A percentile compares a stretch with the other conserved stretches of the same genome.
Evolutionary conservation across 2,329 filamentous ascomycete genomes (phyloP).

Genomic region (Alternaria dauci): DNA sequence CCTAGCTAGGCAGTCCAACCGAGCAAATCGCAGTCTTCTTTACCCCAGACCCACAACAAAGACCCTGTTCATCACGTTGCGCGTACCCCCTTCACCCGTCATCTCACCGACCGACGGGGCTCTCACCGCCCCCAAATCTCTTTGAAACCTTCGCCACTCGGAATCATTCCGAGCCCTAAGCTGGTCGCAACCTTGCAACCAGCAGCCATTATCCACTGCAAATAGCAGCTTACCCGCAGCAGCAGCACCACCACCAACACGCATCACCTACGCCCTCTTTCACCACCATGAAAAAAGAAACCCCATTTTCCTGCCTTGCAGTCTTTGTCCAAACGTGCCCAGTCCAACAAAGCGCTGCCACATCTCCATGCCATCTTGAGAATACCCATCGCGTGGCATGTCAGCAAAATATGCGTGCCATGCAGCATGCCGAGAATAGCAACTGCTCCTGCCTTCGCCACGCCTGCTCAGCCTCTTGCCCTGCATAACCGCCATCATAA

Average conservation of each 20-base stretch:
- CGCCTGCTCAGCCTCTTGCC: conserved; percentile 12
- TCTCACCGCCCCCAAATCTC: conserved; percentile 11
- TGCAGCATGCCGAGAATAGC: conserved; percentile 27
- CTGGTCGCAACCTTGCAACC: not conserved
- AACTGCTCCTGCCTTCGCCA: conserved; percentile 12
- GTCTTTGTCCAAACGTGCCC: conserved; percentile 1
- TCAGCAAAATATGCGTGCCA: conserved; percentile 3
- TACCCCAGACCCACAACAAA: conserved; percentile 27
- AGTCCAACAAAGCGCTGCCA: conserved; percentile 8
- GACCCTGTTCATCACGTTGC: conserved; percentile 16
- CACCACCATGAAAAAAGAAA: not conserved
- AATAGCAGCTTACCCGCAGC: conserved; percentile 11
- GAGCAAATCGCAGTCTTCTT: conserved; percentile 11
- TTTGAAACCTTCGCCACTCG: conserved; percentile 10
- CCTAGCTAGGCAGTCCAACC: conserved; percentile 13
- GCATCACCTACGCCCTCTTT: not conserved
- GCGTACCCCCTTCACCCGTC: conserved; percentile 1
- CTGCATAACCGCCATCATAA: conserved; percentile 12
- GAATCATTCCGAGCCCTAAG: not conserved
- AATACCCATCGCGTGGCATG: conserved; percentile 6
- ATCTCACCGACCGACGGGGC: conserved; percentile 9
- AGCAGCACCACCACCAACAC: not conserved
- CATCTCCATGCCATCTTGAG: conserved; percentile 1
- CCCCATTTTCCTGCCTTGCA: not conserved
- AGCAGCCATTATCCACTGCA: conserved; percentile 2